Evolutionary conservation across 805 yeast species (phyloP).

Genomic region (Lachancea kluyveri): DNA sequence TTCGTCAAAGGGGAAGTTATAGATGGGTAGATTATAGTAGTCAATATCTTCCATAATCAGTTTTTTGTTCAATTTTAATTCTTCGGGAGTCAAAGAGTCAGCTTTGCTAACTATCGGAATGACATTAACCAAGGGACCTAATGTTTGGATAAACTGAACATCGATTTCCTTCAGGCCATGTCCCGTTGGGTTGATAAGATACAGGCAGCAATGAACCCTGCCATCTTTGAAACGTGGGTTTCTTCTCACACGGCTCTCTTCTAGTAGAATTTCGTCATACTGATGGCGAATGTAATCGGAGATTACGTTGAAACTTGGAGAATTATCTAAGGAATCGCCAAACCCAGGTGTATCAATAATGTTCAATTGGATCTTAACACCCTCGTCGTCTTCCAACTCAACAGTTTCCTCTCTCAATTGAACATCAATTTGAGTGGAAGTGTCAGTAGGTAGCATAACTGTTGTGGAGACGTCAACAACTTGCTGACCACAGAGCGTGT

Average conservation of each 20-base stretch:
- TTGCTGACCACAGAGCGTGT: slow-evolving; percentile 83
- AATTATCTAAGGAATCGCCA: slow-evolving; percentile 68
- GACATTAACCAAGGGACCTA: slow-evolving; percentile 76
- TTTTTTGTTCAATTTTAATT: slow-evolving; percentile 65
- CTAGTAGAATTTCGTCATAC: slow-evolving; percentile 75
- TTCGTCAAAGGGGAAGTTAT: slow-evolving; percentile 61
- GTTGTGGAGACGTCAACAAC: slow-evolving; percentile 71
- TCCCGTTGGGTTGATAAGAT: slow-evolving; percentile 78
- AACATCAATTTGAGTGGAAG: slow-evolving; percentile 43
- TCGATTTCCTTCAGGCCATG: slow-evolving; percentile 77
- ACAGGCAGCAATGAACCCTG: slow-evolving; percentile 69
- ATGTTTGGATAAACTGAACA: slow-evolving; percentile 67
- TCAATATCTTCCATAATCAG: slow-evolving; percentile 73
- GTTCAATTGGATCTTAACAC: slow-evolving; percentile 70
- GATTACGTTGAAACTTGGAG: slow-evolving; percentile 57
- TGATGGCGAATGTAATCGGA: slow-evolving; percentile 79
- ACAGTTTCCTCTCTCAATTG: slow-evolving; percentile 72
- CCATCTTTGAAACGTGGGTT: slow-evolving; percentile 83
- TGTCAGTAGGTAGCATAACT: slow-evolving; percentile 47
- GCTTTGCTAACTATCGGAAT: slow-evolving; percentile 83
- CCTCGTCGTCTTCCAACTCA: slow-evolving; percentile 82
- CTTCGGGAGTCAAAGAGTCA: slow-evolving; percentile 78
- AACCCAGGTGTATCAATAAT: slow-evolving; percentile 82
- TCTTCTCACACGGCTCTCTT: slow-evolving; percentile 75
- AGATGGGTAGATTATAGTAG: slow-evolving; percentile 62